Base-by-base conservation (phyloP, 1,139 yeast species). In the Eremothecium cymbalariae region DNA sequence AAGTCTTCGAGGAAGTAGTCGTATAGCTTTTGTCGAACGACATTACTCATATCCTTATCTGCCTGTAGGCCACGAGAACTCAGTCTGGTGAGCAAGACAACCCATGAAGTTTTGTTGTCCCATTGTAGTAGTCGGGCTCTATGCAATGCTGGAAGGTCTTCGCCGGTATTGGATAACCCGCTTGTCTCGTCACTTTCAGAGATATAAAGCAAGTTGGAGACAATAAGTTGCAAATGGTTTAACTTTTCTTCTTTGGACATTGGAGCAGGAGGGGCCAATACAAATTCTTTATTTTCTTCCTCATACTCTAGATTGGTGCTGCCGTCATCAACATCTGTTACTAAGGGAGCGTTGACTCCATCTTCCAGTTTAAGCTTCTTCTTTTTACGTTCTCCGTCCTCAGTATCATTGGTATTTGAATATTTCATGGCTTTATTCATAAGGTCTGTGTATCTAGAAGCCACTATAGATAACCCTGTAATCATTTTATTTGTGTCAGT, bases 1-100 rank as follows among this genome's bases (percentile, higher is more conserved):
- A 88, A 79, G 50, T 81, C 83, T 13, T 72, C 78, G 50, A 85
- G 66, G 39, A 85, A 79, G 55, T 79, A 82, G 25, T 75, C 76
- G 44, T 81, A 78, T 7, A 93, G 63, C 9, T 85, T 73, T 11
- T 71, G 74, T 44, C 96, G 67, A 11, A 88, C 72, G 48, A 74
- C 55, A 39, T 75, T 72, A 38, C 84, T 67, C 50, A 78, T 59
- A 8, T 53, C 53, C 6, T 48, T 48, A 20, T 45, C 46, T 13
- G 47, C 43, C 4, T 60, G 63, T 54, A 83, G 65, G 0, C 95
- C 96, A 46, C 96, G 64, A 0, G 95, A 79, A 0, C 93, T 82
- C 32, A 86, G 61, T 48, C 97, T 64, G 1, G 86, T 73, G 25
- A 85, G 63, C n/a, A 88, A 54, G 8, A 77, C 64, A 12, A 83